Evolutionary conservation across 192 early-diverging fungal genomes (phyloP).

Genomic region (Umbelopsis sp.): DNA sequence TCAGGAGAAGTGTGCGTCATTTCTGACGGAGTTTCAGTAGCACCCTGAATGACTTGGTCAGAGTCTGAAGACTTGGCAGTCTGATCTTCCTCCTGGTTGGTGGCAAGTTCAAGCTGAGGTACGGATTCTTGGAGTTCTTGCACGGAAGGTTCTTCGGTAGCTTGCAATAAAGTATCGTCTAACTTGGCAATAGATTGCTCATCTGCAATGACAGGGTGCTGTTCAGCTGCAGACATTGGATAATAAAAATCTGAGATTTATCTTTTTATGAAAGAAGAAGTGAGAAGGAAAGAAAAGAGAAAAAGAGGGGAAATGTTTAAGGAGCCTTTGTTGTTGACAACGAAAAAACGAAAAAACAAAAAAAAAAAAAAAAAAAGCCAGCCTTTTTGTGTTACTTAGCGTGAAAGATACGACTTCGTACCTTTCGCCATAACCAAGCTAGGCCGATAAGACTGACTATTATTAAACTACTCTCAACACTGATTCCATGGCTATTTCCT

Average conservation of each 20-base stretch:
- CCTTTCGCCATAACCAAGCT: neutral
- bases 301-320: neutral
- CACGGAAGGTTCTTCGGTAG: neutral
- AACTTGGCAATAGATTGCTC: neutral
- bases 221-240: constrained; percentile 14
- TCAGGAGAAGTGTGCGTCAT: constrained; percentile 2
- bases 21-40: constrained; percentile 11
- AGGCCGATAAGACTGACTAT: neutral
- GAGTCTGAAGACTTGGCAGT: neutral
- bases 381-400: neutral
- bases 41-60: neutral
- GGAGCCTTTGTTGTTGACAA: constrained; percentile 11
- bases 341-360: too few relatives aligned
- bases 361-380: neutral
- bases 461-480: neutral
- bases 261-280: neutral
- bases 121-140: neutral
- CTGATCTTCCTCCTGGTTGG: neutral
- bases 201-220: constrained; percentile 7
- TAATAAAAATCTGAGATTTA: neutral
- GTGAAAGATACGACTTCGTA: neutral
- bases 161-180: neutral
- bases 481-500: neutral
- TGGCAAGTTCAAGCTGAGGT: neutral
- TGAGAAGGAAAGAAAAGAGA: neutral